Evolutionary conservation across 176 grass and related monocot species (phyloP), one percentile per base, ranked within the genome.

Genomic region (Poa pratensis): DNA sequence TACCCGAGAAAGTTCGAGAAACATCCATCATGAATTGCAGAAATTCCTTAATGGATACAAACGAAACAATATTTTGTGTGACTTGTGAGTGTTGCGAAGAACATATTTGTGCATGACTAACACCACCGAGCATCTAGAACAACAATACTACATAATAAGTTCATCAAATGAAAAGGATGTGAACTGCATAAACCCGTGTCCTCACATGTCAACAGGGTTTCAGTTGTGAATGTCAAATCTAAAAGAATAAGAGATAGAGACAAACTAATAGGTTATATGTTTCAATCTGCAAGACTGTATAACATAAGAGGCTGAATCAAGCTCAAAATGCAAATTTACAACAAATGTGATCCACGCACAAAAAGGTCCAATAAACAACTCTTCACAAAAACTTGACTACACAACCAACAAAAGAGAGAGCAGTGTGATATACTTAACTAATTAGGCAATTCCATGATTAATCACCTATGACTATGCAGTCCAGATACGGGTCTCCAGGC

Each of bases 31-130:
- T 69, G 20, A 27, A 9, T 37, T 7, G 39, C 50, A 23, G 1
- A 39, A 69, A 48, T 46, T 19, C 7, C 23, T 15, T 60, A 37
- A 43, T 37, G 20, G 6, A 51, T 61, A 62, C 13, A 82, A 32
- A 77, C n/a, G 37, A 46, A 68, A 37, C 13, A 37, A 78, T 48
- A 17, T 24, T 52, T n/a, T 54, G 19, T 65, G 76, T 15, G 32
- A 64, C 6, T 65, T 73, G 1, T 9, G 49, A 23, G 6, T 64
- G 45, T 16, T 71, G 5, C 45, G 23, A 28, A 72, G 22, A 71
- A 78, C 19, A 18, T n/a, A 43, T 78, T 37, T 83, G 48, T 15
- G 30, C 26, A 80, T 43, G 17, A 69, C 6, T 45, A 81, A n/a
- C 24, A 16, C 12, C 35, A 39, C 7, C 39, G 51, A 52, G 27